A percentile compares a stretch with the other conserved stretches of the same genome.
phyloP scores from a whole-genome alignment of 768 basidiomycete species.

The Boletus subcaerulescens region DNA sequence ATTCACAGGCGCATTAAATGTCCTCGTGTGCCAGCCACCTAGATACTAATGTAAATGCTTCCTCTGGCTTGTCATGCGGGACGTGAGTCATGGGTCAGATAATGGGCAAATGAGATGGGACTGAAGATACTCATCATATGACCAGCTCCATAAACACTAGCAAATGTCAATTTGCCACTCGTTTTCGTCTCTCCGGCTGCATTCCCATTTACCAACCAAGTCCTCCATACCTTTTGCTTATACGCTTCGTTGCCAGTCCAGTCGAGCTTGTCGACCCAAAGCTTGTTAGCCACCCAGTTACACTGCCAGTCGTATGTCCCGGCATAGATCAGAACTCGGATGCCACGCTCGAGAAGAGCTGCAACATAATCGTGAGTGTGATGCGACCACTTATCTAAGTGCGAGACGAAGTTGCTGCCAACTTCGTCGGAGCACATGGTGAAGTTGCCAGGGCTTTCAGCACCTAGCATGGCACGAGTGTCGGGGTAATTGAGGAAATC shows the following conservation, averaged over 20 bases:
- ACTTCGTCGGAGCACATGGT: constrained; percentile 55
- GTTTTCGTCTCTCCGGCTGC: constrained; percentile 56
- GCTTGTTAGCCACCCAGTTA: constrained; percentile 65
- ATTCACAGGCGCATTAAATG: constrained; percentile 28
- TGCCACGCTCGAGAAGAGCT: constrained; percentile 51
- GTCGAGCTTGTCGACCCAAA: constrained; percentile 55
- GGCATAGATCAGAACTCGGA: constrained; percentile 53
- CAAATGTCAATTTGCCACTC: constrained; percentile 58
- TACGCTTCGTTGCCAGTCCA: constrained; percentile 59
- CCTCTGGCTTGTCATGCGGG: constrained; percentile 66
- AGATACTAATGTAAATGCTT: constrained; percentile 60
- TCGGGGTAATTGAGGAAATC: constrained; percentile 46
- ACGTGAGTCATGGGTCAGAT: constrained; percentile 40
- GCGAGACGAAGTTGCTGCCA: constrained; percentile 45
- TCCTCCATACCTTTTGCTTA: constrained; percentile 37
- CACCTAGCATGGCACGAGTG: constrained; percentile 45
- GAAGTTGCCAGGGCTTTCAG: constrained; percentile 48
- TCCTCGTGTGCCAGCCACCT: constrained; percentile 50
- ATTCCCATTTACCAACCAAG: constrained; percentile 56
- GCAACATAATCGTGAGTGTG: constrained; percentile 58
- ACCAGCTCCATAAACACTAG: constrained; percentile 64
- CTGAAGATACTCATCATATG: constrained; percentile 55
- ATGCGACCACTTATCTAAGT: constrained; percentile 58
- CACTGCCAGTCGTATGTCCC: constrained; percentile 57
- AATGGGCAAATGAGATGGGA: constrained; percentile 8